Conservation (phyloP, 2,329 filamentous ascomycete species). For the Aureobasidium melanogenum region DNA sequence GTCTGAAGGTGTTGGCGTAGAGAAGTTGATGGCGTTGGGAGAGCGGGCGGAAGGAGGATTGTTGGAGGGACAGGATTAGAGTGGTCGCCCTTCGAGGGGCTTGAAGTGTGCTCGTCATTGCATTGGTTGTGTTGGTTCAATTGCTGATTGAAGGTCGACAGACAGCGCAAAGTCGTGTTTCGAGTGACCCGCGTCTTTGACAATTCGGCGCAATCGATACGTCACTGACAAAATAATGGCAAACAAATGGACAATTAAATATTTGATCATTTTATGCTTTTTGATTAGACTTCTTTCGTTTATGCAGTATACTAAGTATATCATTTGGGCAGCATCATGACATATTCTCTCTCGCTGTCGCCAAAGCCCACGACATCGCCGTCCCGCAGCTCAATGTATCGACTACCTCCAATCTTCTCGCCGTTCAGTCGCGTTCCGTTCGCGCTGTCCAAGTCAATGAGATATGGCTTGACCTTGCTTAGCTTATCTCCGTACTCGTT, state of each 20-base stretch:
- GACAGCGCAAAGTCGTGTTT: neutral
- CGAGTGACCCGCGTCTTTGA: neutral
- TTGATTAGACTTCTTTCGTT: neutral
- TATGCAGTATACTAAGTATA: neutral
- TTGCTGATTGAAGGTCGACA: neutral
- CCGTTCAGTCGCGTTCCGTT: slow-evolving; percentile 84
- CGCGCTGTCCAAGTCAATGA: slow-evolving; percentile 87
- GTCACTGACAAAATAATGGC: slow-evolving; percentile 1
- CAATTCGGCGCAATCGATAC: slow-evolving; percentile 1
- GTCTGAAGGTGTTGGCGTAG: neutral
- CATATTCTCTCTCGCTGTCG: slow-evolving; percentile 82
- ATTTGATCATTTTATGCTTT: too few species aligned
- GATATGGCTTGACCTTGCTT: slow-evolving; percentile 64
- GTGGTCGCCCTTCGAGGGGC: neutral
- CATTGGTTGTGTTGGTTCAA: slow-evolving; percentile 2
- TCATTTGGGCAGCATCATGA: slow-evolving; percentile 65
- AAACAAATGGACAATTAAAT: neutral
- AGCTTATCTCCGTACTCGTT: slow-evolving; percentile 82
- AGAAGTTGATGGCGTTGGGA: slow-evolving; percentile 1
- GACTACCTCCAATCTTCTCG: slow-evolving; percentile 52
- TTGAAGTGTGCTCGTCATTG: slow-evolving; percentile 1
- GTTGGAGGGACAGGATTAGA: neutral
- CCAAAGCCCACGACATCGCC: slow-evolving; percentile 88
- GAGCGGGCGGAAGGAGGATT: neutral
- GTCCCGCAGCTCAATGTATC: slow-evolving; percentile 68